phyloP scores from a whole-genome alignment of 2,329 filamentous ascomycete genomes.

The Arachnopeziza araneosa region DNA sequence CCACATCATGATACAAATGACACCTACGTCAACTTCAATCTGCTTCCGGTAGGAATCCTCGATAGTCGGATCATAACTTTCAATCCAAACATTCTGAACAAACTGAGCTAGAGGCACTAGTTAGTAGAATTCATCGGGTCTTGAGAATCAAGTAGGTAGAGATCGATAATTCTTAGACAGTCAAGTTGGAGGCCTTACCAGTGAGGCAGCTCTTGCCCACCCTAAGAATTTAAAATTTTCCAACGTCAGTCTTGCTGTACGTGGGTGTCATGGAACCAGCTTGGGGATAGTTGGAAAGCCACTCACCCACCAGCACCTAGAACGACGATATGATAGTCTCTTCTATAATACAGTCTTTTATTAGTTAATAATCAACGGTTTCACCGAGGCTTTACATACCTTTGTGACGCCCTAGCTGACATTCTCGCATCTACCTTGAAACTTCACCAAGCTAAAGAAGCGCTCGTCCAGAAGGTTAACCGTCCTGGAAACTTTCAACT shows the following conservation, averaged over 20 bases:
- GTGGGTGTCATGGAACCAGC: background rate
- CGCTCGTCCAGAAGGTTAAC: background rate
- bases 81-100: conserved; percentile 72
- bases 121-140: background rate
- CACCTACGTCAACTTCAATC: conserved; percentile 62
- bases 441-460: background rate
- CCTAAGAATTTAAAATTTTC: conserved; percentile 39
- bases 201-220: conserved; percentile 73
- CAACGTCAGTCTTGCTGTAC: conserved; percentile 13
- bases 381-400: conserved; percentile 14
- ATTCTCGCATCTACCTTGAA: conserved; percentile 11
- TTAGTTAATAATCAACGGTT: conserved; percentile 1
- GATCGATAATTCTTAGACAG: background rate
- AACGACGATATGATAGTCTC: conserved; percentile 63
- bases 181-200: conserved; percentile 42
- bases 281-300: conserved; percentile 1
- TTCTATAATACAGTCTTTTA: conserved; percentile 31
- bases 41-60: conserved; percentile 57
- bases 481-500: background rate
- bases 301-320: conserved; percentile 50
- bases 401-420: conserved; percentile 23
- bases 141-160: too few relatives aligned
- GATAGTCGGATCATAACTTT: conserved; percentile 59
- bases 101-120: conserved; percentile 53
- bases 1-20: background rate